phyloP scores from a whole-genome alignment of 768 basidiomycete species.

The Suillus occidentalis region DNA sequence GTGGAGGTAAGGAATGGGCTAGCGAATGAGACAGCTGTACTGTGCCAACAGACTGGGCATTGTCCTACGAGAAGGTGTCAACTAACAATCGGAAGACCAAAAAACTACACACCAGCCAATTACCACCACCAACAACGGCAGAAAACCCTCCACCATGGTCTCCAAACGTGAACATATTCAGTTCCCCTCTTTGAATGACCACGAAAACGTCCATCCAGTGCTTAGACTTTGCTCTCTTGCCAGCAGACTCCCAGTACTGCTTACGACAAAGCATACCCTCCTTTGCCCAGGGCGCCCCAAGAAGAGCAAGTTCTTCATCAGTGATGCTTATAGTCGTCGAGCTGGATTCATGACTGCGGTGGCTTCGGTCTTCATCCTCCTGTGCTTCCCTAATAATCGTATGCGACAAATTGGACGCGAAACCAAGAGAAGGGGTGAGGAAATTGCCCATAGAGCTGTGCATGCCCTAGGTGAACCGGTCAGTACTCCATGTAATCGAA shows the following conservation, averaged over 20 bases:
- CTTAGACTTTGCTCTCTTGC: constrained; percentile 86
- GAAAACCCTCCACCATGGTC: constrained; percentile 60
- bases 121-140: constrained; percentile 87
- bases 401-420: constrained; percentile 93
- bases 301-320: constrained; percentile 92
- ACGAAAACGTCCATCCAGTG: constrained; percentile 94
- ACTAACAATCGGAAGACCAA: constrained; percentile 6
- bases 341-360: constrained; percentile 59
- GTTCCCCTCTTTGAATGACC: constrained; percentile 91
- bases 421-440: constrained; percentile 87
- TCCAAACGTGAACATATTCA: constrained; percentile 96
- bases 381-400: constrained; percentile 95
- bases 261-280: constrained; percentile 96
- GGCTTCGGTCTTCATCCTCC: constrained; percentile 78
- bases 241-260: constrained; percentile 86
- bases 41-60: constrained; percentile 81
- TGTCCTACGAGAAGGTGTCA: constrained; percentile 54
- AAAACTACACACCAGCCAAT: constrained; percentile 83
- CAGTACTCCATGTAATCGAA: constrained; percentile 10
- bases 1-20: constrained; percentile 83
- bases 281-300: constrained; percentile 98
- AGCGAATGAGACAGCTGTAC: constrained; percentile 85
- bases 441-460: constrained; percentile 68
- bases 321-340: constrained; percentile 84
- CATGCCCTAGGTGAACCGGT: constrained; percentile 41